These are phyloP conservation scores for Insectozyma bohioensis DNA, from an alignment of 1,139 yeast genomes.

Conservation along the genomic window DNA sequence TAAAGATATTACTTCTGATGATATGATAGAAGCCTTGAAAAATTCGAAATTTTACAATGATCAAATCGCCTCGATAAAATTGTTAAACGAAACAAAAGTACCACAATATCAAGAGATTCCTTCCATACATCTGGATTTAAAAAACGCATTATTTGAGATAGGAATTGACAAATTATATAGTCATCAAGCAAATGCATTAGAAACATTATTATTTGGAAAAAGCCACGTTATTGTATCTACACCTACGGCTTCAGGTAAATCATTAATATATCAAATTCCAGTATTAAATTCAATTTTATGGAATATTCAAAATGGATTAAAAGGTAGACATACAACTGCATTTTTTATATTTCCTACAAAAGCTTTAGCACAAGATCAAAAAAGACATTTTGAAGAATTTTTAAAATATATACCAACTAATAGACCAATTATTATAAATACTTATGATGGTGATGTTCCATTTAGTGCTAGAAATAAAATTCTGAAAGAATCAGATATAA, in stretches of 20 bases:
- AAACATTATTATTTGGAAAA: constrained; percentile 44
- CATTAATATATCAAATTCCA: constrained; percentile 86
- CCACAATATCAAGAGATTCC: constrained; percentile 20
- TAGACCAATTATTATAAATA: constrained; percentile 53
- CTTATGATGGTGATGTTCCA: constrained; percentile 94
- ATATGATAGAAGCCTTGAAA: constrained; percentile 50
- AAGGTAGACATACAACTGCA: constrained; percentile 50
- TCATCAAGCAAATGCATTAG: constrained; percentile 81
- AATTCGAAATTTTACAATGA: constrained; percentile 48
- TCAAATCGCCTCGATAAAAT: constrained; percentile 46
- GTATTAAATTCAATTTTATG: constrained; percentile 60
- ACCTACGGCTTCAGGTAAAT: constrained; percentile 93
- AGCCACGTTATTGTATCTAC: constrained; percentile 82
- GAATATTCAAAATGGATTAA: constrained; percentile 26
- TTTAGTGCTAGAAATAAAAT: constrained; percentile 49
- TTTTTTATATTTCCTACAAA: constrained; percentile 93
- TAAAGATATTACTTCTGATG: constrained; percentile 22
- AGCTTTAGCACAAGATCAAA: constrained; percentile 96
- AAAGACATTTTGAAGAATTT: constrained; percentile 68
- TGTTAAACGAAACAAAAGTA: constrained; percentile 24
- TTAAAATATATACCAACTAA: constrained; percentile 43
- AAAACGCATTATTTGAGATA: constrained; percentile 47
- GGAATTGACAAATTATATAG: constrained; percentile 56
- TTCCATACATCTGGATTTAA: constrained; percentile 43
- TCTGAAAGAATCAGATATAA: constrained; percentile 65